Evolutionary conservation across 345 rosid genomes (phyloP).

Genomic region (Eucalyptus curtisii): DNA sequence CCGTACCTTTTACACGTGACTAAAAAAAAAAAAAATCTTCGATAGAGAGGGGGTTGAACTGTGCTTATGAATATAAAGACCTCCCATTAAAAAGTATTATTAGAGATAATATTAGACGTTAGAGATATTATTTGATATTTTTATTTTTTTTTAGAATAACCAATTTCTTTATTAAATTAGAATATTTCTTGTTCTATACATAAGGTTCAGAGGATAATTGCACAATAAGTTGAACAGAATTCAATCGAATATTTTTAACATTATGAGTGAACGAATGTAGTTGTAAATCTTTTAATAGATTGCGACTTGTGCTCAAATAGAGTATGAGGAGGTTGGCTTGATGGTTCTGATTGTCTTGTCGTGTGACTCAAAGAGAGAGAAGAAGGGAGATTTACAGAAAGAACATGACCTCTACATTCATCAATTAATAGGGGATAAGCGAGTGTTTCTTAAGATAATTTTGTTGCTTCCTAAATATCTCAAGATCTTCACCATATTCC

Average conservation of each 20-base stretch:
- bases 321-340: too few species aligned
- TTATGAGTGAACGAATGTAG: not conserved
- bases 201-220: not conserved
- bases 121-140: not conserved
- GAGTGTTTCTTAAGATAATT: not conserved
- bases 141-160: not conserved
- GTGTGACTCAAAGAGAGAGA: too few species aligned
- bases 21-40: not conserved
- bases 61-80: not conserved
- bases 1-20: not conserved
- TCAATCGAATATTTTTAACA: not conserved
- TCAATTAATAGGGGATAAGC: not conserved
- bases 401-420: too few species aligned
- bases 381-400: too few species aligned
- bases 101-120: not conserved
- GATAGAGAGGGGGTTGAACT: not conserved
- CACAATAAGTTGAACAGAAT: not conserved
- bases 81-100: not conserved
- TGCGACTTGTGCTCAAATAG: not conserved
- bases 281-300: not conserved
- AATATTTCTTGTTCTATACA: not conserved
- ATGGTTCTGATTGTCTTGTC: too few species aligned
- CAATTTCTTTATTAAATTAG: not conserved
- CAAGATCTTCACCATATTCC: not conserved
- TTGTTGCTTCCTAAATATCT: not conserved